Evolutionary conservation across 257 asterid species (phyloP), one percentile per base, ranked within the genome.

Genomic region (Nicotiana paniculata): DNA sequence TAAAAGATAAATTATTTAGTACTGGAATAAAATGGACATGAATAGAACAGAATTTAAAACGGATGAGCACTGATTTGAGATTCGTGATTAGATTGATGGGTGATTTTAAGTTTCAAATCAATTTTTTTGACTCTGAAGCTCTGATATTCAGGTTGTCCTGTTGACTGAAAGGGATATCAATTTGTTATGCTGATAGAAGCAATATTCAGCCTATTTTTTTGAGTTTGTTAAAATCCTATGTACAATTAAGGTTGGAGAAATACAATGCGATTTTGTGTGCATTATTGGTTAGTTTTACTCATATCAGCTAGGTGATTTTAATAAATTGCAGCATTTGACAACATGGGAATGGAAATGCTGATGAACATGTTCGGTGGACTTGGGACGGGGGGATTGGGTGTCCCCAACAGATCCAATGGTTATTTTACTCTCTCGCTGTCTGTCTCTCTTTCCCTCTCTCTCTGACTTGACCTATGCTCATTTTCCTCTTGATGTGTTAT

Each of bases 331-430:
- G 55, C 81, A 32, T 81, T 30, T 76, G 77, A 6, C 58, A 70
- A 75, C 65, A 5, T 9, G 54, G 89, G 90, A 30, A 26, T 89
- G 84, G 88, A 86, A 58, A 85, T 84, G 83, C 79, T 87, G 87
- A 84, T 86, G 88, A 86, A 86, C 86, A 81, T 87, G 89, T 83
- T 89, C 54, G 87, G 89, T 67, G 89, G 89, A 84, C 90, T 89
- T 57, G 90, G 88, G 53, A 59, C 88, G 7, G 88, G 84, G 43
- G 90, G 90, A 53, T 77, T 86, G 81, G 39, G 83, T 51, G 77
- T 57, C 33, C 66, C 84, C 15, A 79, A 78, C 81, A 79, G 86
- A 87, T 39, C 89, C 46, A 82, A 86, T 67, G 88, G 90, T 89
- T 65, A 12, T 32, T 58, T 62, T 43, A 53, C 59, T 43, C 2